Base-by-base conservation (phyloP, 1,284 basidiomycete species). In the Cryptococcus wingfieldii region DNA sequence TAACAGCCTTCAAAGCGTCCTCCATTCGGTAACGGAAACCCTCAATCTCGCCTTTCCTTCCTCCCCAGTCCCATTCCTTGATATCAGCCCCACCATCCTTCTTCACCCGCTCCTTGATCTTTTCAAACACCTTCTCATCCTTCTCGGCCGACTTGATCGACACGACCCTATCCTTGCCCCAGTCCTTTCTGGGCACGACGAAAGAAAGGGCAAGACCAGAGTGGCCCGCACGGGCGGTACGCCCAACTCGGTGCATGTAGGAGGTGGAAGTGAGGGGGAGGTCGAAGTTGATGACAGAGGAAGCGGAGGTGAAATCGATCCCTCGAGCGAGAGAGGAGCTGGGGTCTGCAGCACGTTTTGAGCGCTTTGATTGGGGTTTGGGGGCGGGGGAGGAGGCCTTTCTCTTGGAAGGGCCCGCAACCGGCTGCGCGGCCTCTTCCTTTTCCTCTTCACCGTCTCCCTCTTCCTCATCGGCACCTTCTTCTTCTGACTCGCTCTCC, bases 11-110 rank as follows among this genome's bases (percentile, higher is more conserved):
- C 64, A 98, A 75, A 2, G 92, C 96, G 74, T 98, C 96, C 70
- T 94, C 90, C 91, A 98, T 98, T 51, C 96, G 84, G 78, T 99
- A 99, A 64, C 94, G 81, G 80, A 99, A 99, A n/a, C 91, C 93
- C 67, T 98, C 93, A 42, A 98, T 90, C 79, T 96, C 77, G 37
- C 68, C 64, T 43, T 75, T 75, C 86, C 77, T 85, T 83, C 88
- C 89, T 86, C 75, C 97, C 92, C 71, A 98, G 90, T 86, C 83
- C 79, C 96, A 99, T 74, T 93, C 92, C 73, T 90, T 88, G 62
- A 97, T 83, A 63, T 88, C 83, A 54, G 85, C 86, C 3, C 57
- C 64, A 28, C 86, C 88, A 39, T 84, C 84, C 5, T 79, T 83
- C 70, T 88, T 86, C 47, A 79, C 76, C 70, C 87, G 84, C 60